Percentiles rank a stretch among this genome's conserved stretches.
Conservation (phyloP, 805 yeast genomes). For the Kockiozyma suomiensis region DNA sequence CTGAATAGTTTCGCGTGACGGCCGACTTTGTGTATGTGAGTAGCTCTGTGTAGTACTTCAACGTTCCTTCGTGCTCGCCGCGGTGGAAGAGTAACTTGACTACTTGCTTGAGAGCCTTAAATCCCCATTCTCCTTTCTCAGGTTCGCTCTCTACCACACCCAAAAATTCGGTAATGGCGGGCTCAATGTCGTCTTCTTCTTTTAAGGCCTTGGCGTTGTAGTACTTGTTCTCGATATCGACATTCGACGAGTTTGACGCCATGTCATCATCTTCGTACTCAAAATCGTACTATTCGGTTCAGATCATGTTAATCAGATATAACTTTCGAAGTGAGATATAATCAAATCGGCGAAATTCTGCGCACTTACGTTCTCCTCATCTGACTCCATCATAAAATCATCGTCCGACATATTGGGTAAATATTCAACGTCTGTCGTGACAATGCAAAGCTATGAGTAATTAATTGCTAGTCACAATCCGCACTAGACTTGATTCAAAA, state of each 20-base stretch:
- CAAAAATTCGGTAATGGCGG: slow-evolving; percentile 41
- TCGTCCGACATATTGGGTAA: slow-evolving; percentile 42
- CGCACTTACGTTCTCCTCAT: slow-evolving; percentile 41
- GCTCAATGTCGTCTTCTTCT: slow-evolving; percentile 43
- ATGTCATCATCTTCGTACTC: slow-evolving; percentile 46
- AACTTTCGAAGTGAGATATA: not conserved
- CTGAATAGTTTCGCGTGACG: slow-evolving; percentile 42
- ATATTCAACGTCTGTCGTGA: no score
- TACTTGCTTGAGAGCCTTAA: slow-evolving; percentile 44
- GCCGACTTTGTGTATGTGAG: slow-evolving; percentile 32
- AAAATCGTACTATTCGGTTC: slow-evolving; percentile 40
- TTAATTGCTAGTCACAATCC: no score
- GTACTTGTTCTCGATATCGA: slow-evolving; percentile 42
- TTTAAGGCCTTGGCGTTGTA: slow-evolving; percentile 44
- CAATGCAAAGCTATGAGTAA: no score
- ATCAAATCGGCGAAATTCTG: no score
- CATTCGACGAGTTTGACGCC: slow-evolving; percentile 38
- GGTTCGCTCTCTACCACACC: slow-evolving; percentile 37
- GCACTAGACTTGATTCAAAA: no score
- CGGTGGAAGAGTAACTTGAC: slow-evolving; percentile 40
- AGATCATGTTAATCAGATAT: not conserved
- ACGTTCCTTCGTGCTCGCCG: slow-evolving; percentile 32
- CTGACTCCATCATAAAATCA: slow-evolving; percentile 46
- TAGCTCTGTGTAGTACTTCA: slow-evolving; percentile 35
- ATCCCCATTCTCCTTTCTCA: slow-evolving; percentile 40